Evolutionary conservation across 352 stramenopile genomes (phyloP), one percentile per base, ranked within the genome.

Genomic region (Discostella stelligera): DNA sequence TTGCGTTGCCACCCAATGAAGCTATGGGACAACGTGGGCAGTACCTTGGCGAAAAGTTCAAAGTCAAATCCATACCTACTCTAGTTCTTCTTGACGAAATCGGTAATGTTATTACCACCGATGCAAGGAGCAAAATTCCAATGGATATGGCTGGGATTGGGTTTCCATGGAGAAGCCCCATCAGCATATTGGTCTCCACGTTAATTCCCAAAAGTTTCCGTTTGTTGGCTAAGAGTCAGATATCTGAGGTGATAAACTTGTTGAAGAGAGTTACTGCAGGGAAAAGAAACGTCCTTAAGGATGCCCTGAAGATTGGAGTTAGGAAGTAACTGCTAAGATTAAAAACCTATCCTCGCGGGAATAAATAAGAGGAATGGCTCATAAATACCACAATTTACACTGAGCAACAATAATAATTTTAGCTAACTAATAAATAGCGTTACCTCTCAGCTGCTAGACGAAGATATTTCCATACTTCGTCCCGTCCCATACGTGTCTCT

Each of bases 1-100:
- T 96, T 11, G 95, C 97, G 11, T 52, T 99, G 20, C 96, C 95
- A 13, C 98, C 94, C 56, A 83, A 90, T 54, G 82, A 91, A 62
- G 88, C 87, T 37, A 90, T 91, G 60, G 85, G 84, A 25, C 75
- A 91, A 66, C 65, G 84, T 16, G 89, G 89, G 30, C 66, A 90
- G 44, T 80, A 77, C 60, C 78, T 97, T 0, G 74, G 70, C 20
- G 73, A 90, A 54, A 93, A 95, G 60, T 97, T 92, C 73, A 90
- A 88, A 23, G 85, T 96, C 16, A 91, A 93, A 67, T 84, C 83
- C 30, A 97, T 97, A 74, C 94, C 94, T 8, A 86, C 82, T 32
- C 77, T 97, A 8, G 88, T 96, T 11, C 81, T 97, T 7, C 48
- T 97, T 9, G 93, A 96, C 79, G 92, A 89, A 54, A 87, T 94